Percentiles rank a stretch among this genome's conserved stretches.
These are phyloP conservation scores for Chamaenerion angustifolium DNA, from an alignment of 345 rosid genomes.

Conservation along the genomic window DNA sequence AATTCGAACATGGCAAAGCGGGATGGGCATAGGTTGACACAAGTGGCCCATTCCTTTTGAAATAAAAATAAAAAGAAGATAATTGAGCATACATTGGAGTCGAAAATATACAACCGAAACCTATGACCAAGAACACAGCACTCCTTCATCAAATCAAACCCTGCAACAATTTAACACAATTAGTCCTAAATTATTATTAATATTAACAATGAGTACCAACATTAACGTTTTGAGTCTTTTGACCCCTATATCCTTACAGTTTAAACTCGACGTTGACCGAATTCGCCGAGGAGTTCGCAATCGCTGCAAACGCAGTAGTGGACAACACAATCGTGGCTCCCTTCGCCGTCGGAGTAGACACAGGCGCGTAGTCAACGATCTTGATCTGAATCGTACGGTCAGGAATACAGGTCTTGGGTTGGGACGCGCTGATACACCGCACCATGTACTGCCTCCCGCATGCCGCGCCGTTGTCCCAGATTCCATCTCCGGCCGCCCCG, in stretches of 20 bases:
- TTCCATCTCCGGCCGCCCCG: conserved; percentile 54
- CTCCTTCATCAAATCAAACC: too few relatives aligned
- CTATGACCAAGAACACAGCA: too few relatives aligned
- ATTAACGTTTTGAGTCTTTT: too few relatives aligned
- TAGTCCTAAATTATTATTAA: too few relatives aligned
- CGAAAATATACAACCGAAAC: too few relatives aligned
- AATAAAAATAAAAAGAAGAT: too few relatives aligned
- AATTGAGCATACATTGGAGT: too few relatives aligned
- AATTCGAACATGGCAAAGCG: too few relatives aligned
- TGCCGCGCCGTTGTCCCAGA: conserved; percentile 60
- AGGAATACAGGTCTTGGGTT: conserved; percentile 18
- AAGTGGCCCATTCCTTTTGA: too few relatives aligned
- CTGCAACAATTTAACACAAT: too few relatives aligned
- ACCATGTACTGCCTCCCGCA: conserved; percentile 54
- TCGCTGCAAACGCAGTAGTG: conserved; percentile 25
- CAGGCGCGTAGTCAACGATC: conserved; percentile 32
- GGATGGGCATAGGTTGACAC: too few relatives aligned
- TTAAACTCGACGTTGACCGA: conserved; percentile 38
- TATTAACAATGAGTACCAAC: too few relatives aligned
- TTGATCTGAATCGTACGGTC: conserved; percentile 28
- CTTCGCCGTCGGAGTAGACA: conserved; percentile 4
- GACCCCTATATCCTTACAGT: conserved; percentile 21
- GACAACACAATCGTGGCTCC: conserved; percentile 42
- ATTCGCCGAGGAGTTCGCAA: conserved; percentile 19
- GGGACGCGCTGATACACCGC: conserved; percentile 40